Percentiles rank a stretch among this genome's conserved stretches.
These are phyloP conservation scores for Cornus kousa DNA, from an alignment of 148 eudicot species.

Conservation along the genomic window DNA sequence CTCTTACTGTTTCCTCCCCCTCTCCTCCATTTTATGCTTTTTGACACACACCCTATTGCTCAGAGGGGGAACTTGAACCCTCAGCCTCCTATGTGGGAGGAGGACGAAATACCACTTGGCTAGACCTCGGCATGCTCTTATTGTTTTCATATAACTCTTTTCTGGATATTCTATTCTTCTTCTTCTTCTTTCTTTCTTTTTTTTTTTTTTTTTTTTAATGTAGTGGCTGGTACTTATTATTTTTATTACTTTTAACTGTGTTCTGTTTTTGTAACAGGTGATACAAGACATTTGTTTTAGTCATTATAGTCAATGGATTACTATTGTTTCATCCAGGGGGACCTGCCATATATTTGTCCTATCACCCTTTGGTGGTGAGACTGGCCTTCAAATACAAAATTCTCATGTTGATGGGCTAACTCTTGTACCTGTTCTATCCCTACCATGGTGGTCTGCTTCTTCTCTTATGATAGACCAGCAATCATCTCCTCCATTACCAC, in stretches of 20 bases:
- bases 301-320: constrained; percentile 92
- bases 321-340: constrained; percentile 84
- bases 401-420: constrained; percentile 55
- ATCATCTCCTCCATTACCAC: constrained; percentile 60
- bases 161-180: neutral
- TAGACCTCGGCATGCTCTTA: neutral
- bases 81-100: no score
- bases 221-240: no score
- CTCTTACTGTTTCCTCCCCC: neutral
- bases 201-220: neutral
- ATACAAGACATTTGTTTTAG: constrained; percentile 98
- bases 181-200: no score
- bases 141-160: neutral
- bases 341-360: constrained; percentile 87
- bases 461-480: constrained; percentile 52
- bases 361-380: constrained; percentile 89
- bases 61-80: no score
- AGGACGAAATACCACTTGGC: no score
- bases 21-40: no score
- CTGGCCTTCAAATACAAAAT: constrained; percentile 60
- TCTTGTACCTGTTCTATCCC: constrained; percentile 50
- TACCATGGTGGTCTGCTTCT: constrained; percentile 92
- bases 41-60: no score
- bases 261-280: constrained; percentile 46
- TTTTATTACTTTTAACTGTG: constrained; percentile 7